These are phyloP conservation scores for Breviolum minutum DNA, from an alignment of 73 alveolate species.

Conservation along the genomic window DNA sequence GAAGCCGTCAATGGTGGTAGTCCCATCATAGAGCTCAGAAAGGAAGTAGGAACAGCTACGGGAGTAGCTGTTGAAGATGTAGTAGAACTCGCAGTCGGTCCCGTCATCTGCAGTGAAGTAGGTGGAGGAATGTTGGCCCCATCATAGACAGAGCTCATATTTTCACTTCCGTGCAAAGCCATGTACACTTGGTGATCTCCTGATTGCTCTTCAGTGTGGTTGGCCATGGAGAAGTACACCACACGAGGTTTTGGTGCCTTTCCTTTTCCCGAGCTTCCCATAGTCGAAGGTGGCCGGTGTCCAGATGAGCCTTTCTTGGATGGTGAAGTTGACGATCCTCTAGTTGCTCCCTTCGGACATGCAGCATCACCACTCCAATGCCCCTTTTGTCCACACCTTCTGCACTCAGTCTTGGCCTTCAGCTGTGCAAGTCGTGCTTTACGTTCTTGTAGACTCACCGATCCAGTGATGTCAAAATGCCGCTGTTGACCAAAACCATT, in stretches of 20 bases:
- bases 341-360: not conserved
- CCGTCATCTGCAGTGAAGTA: too few species aligned
- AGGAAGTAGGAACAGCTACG: too few species aligned
- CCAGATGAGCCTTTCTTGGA: not conserved
- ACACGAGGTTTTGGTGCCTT: not conserved
- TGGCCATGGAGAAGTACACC: not conserved
- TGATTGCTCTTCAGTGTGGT: too few species aligned
- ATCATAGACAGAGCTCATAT: too few species aligned
- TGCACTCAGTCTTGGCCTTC: slow-evolving; percentile 23
- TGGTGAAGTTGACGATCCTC: not conserved
- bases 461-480: not conserved
- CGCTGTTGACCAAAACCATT: not conserved
- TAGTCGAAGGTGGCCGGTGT: not conserved
- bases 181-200: too few species aligned
- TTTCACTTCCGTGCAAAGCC: too few species aligned
- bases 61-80: too few species aligned
- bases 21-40: too few species aligned
- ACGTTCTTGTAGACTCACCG: not conserved
- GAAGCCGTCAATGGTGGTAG: too few species aligned
- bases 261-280: not conserved
- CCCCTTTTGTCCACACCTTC: slow-evolving; percentile 22
- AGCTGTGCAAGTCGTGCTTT: not conserved
- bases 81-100: too few species aligned
- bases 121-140: too few species aligned
- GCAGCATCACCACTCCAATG: slow-evolving; percentile 14